These are phyloP conservation scores for Dimocarpus longan DNA, from an alignment of 345 rosid genomes.

Conservation along the genomic window DNA sequence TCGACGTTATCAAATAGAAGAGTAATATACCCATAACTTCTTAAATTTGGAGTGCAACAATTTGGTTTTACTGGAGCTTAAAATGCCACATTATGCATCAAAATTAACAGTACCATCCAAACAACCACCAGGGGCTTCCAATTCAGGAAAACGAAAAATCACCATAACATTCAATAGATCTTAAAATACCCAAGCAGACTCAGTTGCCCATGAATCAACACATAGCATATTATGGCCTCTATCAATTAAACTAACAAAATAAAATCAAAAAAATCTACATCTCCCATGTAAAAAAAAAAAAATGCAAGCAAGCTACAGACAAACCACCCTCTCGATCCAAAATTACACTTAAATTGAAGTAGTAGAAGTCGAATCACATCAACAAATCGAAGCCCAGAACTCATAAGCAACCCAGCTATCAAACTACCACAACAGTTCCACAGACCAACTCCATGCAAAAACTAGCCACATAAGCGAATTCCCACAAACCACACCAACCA, in stretches of 20 bases:
- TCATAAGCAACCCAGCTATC: constrained; percentile 13
- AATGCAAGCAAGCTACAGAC: constrained; percentile 3
- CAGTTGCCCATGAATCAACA: constrained; percentile 3
- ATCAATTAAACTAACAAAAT: neutral
- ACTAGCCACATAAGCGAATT: neutral
- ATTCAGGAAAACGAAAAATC: neutral
- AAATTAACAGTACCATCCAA: neutral
- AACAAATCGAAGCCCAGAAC: neutral
- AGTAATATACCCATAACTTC: neutral
- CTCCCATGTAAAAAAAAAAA: neutral
- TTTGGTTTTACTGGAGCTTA: neutral
- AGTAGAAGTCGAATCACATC: neutral
- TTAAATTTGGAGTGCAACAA: neutral
- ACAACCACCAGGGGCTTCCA: neutral
- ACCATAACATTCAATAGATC: neutral
- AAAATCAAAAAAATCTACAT: neutral
- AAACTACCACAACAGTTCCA: neutral
- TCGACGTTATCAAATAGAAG: neutral
- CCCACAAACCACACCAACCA: neutral
- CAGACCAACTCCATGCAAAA: constrained; percentile 5
- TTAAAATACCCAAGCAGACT: constrained; percentile 4
- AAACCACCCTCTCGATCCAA: constrained; percentile 8
- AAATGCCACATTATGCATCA: neutral
- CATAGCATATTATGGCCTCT: neutral
- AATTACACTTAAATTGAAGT: constrained; percentile 3